Base-by-base conservation (phyloP, 1,139 yeast species). In the Tardiomyces depauwii region DNA sequence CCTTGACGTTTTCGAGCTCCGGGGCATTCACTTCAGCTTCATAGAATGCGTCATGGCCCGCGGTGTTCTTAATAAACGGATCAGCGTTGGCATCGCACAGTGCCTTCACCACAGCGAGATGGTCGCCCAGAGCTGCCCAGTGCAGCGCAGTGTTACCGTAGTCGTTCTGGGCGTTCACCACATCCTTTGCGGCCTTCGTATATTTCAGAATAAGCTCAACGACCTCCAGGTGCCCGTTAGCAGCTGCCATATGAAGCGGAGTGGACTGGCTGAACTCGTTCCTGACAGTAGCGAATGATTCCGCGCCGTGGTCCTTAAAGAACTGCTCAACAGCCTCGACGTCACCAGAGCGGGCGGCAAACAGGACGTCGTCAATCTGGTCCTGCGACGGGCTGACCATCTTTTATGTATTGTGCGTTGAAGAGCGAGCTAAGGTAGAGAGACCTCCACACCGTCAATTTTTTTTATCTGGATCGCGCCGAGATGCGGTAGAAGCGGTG, bases 111-210 rank as follows among this genome's bases (percentile, higher is more conserved):
- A 82, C 71, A 2, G 76, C 80, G 51, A 86, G 65, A 56, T 88
- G 91, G 1, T 96, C 97, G 58, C 85, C 88, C 54, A 78, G 75
- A 0, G 95, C 76, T 1, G 97, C 96, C 98, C 98, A 91, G 63
- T 91, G 97, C 52, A 91, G 71, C 0, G 97, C 82, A 0, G 98
- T 88, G 62, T 91, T 91, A 3, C 97, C 97, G 28, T 82, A 78
- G 42, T 77, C 83, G 62, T 91, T 91, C 47, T 70, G 72, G 21
- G 71, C 66, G 47, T 78, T 73, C 28, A 82, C 78, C 44, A 80
- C 62, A 64, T 38, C 77, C 76, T 30, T 76, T 39, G 53, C 51
- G 18, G 49, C 48, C 13, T 46, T 47, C 4, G 82, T 56, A 33
- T 79, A 60, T 1, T 76, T 70, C 41, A 87, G 61, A 42, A 87